A percentile compares a stretch with the other conserved stretches of the same genome.
phyloP scores from a whole-genome alignment of 441 rosid genomes.

The Theobroma grandiflorum region DNA sequence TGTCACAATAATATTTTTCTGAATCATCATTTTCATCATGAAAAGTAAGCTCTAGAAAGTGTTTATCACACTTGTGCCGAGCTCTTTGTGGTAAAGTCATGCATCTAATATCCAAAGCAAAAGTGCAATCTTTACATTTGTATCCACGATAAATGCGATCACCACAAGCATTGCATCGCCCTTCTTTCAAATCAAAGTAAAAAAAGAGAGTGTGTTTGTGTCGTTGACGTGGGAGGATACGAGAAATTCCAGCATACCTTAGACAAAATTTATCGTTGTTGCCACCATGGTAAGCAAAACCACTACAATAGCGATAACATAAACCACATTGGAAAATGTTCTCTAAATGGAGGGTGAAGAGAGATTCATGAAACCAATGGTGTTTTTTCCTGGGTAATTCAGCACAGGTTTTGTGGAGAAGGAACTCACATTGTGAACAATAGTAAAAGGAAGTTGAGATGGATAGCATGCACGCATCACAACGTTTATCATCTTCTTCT shows the following conservation, averaged over 20 bases:
- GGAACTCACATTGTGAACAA: too few species aligned
- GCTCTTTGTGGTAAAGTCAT: background rate
- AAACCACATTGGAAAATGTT: too few species aligned
- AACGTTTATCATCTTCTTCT: too few species aligned
- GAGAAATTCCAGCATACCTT: too few species aligned
- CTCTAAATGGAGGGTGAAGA: too few species aligned
- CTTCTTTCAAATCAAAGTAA: background rate
- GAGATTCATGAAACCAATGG: too few species aligned
- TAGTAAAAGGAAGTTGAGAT: too few species aligned
- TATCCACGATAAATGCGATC: background rate
- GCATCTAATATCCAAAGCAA: background rate
- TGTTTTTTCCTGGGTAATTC: too few species aligned
- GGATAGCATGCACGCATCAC: too few species aligned
- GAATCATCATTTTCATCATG: background rate
- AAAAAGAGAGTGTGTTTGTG: background rate
- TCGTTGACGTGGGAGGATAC: background rate
- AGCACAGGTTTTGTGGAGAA: too few species aligned
- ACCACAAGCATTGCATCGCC: background rate
- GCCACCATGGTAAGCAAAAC: background rate
- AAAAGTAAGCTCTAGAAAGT: too few species aligned
- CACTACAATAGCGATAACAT: background rate
- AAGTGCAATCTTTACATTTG: background rate
- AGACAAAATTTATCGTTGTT: background rate
- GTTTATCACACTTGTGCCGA: too few species aligned
- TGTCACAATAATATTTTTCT: background rate